These are phyloP conservation scores for Furcasterigmium furcatum DNA, from an alignment of 2,329 filamentous ascomycete species.

Conservation along the genomic window DNA sequence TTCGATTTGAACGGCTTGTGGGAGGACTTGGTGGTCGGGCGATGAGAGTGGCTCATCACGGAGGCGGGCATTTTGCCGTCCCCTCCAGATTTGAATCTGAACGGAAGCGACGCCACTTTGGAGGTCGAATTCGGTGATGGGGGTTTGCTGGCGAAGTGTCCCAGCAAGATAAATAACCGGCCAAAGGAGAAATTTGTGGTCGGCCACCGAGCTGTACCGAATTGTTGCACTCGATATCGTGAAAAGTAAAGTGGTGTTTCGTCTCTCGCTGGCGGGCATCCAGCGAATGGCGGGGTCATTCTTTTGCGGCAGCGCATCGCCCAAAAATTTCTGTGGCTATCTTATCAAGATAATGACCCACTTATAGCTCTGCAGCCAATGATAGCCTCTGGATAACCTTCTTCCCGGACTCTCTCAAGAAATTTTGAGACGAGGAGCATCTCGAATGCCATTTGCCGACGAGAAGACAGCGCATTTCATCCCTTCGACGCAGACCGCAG, in stretches of 20 bases:
- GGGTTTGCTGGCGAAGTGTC: slow-evolving; percentile 29
- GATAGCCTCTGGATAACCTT: background rate
- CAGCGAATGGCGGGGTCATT: slow-evolving; percentile 7
- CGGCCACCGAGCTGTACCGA: too few relatives aligned
- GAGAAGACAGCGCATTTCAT: background rate
- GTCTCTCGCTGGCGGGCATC: too few relatives aligned
- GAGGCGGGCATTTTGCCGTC: slow-evolving; percentile 72
- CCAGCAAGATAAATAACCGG: too few relatives aligned
- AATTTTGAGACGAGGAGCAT: slow-evolving; percentile 1
- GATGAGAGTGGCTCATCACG: slow-evolving; percentile 74
- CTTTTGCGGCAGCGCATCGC: background rate
- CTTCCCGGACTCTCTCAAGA: background rate
- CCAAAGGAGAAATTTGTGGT: too few relatives aligned
- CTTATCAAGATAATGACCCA: slow-evolving; percentile 8
- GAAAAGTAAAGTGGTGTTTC: too few relatives aligned
- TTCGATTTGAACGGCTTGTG: slow-evolving; percentile 93
- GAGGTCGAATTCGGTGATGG: slow-evolving; percentile 2
- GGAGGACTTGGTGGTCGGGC: slow-evolving; percentile 83
- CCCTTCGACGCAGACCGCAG: background rate
- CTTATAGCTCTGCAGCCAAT: background rate
- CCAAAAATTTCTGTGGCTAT: slow-evolving; percentile 9
- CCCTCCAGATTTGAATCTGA: slow-evolving; percentile 81
- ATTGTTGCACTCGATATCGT: too few relatives aligned
- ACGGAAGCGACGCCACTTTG: slow-evolving; percentile 72
- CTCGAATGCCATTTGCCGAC: slow-evolving; percentile 1